phyloP scores from a whole-genome alignment of 306 rosid genomes.

The Hippophae tibetana region DNA sequence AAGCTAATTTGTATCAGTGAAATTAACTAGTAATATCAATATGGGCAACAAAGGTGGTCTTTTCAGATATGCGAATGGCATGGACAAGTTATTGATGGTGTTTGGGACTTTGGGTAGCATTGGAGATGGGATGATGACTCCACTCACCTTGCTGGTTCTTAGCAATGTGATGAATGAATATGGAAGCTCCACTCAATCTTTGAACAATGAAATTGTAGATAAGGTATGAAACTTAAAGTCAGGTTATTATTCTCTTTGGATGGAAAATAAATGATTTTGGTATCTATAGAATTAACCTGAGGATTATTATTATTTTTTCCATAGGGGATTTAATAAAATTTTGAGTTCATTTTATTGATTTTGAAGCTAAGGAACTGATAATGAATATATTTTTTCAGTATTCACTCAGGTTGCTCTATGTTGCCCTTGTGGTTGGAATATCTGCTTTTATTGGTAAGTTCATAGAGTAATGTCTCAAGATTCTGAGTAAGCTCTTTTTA shows the following conservation, averaged over 20 bases:
- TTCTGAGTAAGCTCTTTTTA: no score
- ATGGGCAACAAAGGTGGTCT: constrained; percentile 44
- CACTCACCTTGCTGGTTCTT: constrained; percentile 61
- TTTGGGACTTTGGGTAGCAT: constrained; percentile 67
- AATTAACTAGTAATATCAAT: not conserved
- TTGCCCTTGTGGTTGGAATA: constrained; percentile 52
- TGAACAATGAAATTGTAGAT: constrained; percentile 29
- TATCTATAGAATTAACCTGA: no score
- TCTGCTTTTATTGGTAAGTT: constrained; percentile 52
- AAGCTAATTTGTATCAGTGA: not conserved
- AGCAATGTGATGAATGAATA: constrained; percentile 56
- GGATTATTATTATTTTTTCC: no score
- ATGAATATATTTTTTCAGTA: constrained; percentile 29
- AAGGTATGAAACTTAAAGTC: constrained; percentile 21
- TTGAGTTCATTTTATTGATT: no score
- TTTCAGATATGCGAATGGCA: constrained; percentile 49
- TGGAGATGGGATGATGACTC: constrained; percentile 70
- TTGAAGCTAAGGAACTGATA: not conserved
- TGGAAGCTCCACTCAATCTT: constrained; percentile 25
- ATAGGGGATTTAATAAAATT: no score
- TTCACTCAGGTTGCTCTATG: constrained; percentile 38
- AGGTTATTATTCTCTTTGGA: not conserved
- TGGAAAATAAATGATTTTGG: not conserved
- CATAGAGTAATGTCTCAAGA: not conserved
- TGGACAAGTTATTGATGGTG: constrained; percentile 44